Conservation (phyloP, 805 yeast species). For the Candida ortonii region DNA sequence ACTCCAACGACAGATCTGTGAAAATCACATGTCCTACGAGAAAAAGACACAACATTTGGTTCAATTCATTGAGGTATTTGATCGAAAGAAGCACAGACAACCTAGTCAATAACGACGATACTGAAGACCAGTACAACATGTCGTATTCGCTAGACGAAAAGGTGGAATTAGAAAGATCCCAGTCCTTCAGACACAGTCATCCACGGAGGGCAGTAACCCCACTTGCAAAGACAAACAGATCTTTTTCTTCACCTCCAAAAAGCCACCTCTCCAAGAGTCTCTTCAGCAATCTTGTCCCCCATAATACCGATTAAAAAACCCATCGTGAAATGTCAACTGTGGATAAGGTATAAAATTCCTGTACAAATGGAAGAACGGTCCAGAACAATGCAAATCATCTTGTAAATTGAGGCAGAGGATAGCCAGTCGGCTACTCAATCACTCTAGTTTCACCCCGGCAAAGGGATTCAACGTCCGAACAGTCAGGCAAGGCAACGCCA, state of each 20-base stretch:
- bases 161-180: slow-evolving; percentile 29
- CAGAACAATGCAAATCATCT: slow-evolving; percentile 3
- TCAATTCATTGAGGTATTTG: slow-evolving; percentile 73
- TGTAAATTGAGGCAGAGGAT: no score
- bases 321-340: no score
- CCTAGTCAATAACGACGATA: slow-evolving; percentile 46
- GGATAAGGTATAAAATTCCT: no score
- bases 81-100: slow-evolving; percentile 64
- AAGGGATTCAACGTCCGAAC: slow-evolving; percentile 92
- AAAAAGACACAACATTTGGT: slow-evolving; percentile 90
- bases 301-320: slow-evolving; percentile 6
- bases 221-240: slow-evolving; percentile 3
- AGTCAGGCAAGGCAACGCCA: slow-evolving; percentile 93
- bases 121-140: slow-evolving; percentile 35
- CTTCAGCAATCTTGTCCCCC: slow-evolving; percentile 13
- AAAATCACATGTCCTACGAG: slow-evolving; percentile 86
- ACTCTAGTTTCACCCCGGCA: slow-evolving; percentile 17
- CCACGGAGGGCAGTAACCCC: slow-evolving; percentile 18
- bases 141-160: slow-evolving; percentile 27
- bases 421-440: slow-evolving; percentile 1
- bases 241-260: slow-evolving; percentile 17
- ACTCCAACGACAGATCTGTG: slow-evolving; percentile 57
- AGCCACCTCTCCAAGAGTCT: slow-evolving; percentile 17
- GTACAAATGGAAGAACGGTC: slow-evolving; percentile 4
- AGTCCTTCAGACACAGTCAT: slow-evolving; percentile 28